Evolutionary conservation across 129 eudicot genomes (phyloP), one percentile per base, ranked within the genome.

Genomic region (Mikania micrantha): DNA sequence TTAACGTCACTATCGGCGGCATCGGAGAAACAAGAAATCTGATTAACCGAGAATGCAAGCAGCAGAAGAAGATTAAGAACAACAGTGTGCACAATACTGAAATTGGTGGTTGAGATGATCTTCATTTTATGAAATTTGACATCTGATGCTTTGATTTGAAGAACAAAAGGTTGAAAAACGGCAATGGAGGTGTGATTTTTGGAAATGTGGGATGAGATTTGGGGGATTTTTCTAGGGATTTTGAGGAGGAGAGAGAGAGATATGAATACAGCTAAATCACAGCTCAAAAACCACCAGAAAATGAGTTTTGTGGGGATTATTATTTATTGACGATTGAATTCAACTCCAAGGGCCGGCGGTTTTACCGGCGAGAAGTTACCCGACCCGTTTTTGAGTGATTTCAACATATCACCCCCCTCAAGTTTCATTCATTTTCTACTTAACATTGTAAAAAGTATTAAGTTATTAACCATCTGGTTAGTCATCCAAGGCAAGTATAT

Each of bases 221-320:
- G 68, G 67, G 17, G 81, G 82, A 59, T 79, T 81, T 81, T 76
- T 79, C 78, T 76, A 82, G 83, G 92, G 82, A 77, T 74, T 83
- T 83, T 71, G 78, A 78, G 75, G 56, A 60, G 28, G 67, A 52
- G 74, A 50, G 75, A 65, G 73, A 73, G 47, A 25, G 62, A 47
- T 42, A 49, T 9, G 79, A 63, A 49, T 85, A 85, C 95, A 90
- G 97, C 95, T 90, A 90, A 78, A 78, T 78, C 87, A 90, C 97
- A 90, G 97, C 97, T 90, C 95, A 83, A 90, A 84, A 72, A 87
- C 87, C 89, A 90, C 95, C 81, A 80, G 75, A n/a, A n/a, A n/a
- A n/a, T n/a, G n/a, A n/a, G n/a, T n/a, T n/a, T n/a, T n/a, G n/a
- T n/a, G n/a, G n/a, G n/a, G n/a, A n/a, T n/a, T 67, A 32, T 62